Percentiles rank a stretch among this genome's conserved stretches.
phyloP scores from a whole-genome alignment of 2,329 filamentous ascomycete genomes.

The Penicillium sp. region DNA sequence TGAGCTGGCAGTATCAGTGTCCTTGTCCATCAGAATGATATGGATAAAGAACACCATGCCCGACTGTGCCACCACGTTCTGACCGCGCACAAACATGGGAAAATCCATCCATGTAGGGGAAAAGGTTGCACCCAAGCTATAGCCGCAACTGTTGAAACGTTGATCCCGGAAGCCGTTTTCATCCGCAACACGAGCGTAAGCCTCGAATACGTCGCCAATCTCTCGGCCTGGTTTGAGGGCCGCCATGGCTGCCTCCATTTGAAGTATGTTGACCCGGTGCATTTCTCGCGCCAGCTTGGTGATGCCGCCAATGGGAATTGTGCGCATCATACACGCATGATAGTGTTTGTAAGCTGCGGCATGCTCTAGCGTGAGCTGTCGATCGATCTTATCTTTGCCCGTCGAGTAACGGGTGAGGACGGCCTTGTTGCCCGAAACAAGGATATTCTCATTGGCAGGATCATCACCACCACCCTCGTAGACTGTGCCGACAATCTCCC shows the following conservation, averaged over 20 bases:
- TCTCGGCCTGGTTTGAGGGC: slow-evolving; percentile 32
- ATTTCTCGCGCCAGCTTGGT: slow-evolving; percentile 33
- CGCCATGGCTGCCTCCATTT: slow-evolving; percentile 32
- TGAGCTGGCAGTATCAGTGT: slow-evolving; percentile 40
- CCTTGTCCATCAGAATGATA: slow-evolving; percentile 42
- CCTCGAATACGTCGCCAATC: slow-evolving; percentile 33
- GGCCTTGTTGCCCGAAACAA: slow-evolving; percentile 39
- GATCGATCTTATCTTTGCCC: slow-evolving; percentile 35
- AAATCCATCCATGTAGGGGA: slow-evolving; percentile 29
- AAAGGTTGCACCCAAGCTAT: slow-evolving; percentile 36
- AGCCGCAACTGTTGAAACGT: slow-evolving; percentile 35
- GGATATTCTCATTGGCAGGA: slow-evolving; percentile 41
- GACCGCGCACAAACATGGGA: slow-evolving; percentile 25
- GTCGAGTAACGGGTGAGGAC: slow-evolving; percentile 40
- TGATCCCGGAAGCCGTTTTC: slow-evolving; percentile 37
- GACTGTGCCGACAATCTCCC: slow-evolving; percentile 39
- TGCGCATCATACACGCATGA: slow-evolving; percentile 39
- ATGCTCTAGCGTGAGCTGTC: slow-evolving; percentile 39
- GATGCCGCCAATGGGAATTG: slow-evolving; percentile 34
- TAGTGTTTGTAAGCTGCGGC: slow-evolving; percentile 41
- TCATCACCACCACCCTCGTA: slow-evolving; percentile 43
- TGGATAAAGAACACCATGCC: slow-evolving; percentile 43
- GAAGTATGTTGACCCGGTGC: slow-evolving; percentile 32
- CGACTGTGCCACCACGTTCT: slow-evolving; percentile 23
- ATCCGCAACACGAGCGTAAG: slow-evolving; percentile 35